These are phyloP conservation scores for Colletotrichum simmondsii DNA, from an alignment of 2,329 filamentous ascomycete genomes.

Conservation along the genomic window DNA sequence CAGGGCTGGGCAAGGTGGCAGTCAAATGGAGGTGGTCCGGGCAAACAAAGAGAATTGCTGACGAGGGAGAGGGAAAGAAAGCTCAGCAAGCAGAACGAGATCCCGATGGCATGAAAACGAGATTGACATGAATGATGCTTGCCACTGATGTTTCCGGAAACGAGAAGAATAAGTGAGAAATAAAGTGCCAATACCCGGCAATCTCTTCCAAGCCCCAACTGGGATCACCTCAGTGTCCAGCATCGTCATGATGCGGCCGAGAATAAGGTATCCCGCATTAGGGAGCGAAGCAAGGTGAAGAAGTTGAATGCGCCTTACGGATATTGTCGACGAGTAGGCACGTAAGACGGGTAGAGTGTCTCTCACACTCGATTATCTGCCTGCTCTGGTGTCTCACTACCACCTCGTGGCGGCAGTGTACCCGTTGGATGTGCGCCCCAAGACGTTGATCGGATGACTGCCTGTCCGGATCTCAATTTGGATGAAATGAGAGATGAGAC, in stretches of 20 bases:
- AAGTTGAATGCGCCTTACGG: background rate
- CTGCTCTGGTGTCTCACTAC: background rate
- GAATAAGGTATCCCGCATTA: background rate
- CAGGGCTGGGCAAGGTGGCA: constrained; percentile 7
- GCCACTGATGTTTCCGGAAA: background rate
- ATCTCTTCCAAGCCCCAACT: background rate
- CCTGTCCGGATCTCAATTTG: background rate
- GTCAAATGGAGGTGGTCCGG: background rate
- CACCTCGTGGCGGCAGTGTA: background rate
- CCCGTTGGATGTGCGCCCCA: background rate
- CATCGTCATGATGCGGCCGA: background rate
- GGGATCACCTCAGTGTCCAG: background rate
- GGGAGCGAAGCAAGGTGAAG: background rate
- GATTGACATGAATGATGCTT: background rate
- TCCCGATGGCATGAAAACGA: background rate
- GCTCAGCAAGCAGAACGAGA: background rate
- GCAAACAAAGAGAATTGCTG: background rate
- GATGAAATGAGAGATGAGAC: background rate
- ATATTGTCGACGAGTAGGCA: background rate
- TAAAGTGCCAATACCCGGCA: background rate
- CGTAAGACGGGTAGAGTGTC: background rate
- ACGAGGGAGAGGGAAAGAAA: background rate
- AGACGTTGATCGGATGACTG: background rate
- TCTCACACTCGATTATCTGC: background rate
- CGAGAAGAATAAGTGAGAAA: background rate